Conservation (phyloP, 2,329 filamentous ascomycete genomes). For the Aquanectria penicillioides region DNA sequence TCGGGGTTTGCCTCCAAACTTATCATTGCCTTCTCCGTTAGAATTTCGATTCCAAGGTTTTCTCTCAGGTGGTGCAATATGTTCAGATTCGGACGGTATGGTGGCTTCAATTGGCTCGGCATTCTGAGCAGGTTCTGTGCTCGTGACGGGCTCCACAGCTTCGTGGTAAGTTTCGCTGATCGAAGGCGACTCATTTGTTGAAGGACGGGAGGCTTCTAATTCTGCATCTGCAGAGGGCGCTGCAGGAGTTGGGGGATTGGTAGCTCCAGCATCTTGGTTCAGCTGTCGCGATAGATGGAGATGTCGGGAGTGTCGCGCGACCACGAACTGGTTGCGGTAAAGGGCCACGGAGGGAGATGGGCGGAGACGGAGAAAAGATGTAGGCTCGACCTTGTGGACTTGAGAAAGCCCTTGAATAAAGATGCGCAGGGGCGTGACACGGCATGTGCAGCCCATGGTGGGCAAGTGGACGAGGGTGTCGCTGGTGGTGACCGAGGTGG, state of each 20-base stretch:
- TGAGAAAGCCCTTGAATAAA: slow-evolving; percentile 59
- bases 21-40: too few relatives aligned
- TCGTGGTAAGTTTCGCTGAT: not conserved
- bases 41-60: too few relatives aligned
- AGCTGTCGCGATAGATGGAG: slow-evolving; percentile 34
- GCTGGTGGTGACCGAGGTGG: slow-evolving; percentile 7
- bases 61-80: not conserved
- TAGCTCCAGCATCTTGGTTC: slow-evolving; percentile 28
- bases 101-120: not conserved
- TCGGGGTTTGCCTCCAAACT: not conserved
- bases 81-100: not conserved
- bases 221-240: slow-evolving; percentile 3
- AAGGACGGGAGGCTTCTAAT: too few relatives aligned
- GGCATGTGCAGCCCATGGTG: slow-evolving; percentile 61
- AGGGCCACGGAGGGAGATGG: slow-evolving; percentile 13
- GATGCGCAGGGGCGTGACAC: slow-evolving; percentile 55
- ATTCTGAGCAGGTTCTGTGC: not conserved
- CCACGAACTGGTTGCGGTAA: slow-evolving; percentile 25
- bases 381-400: slow-evolving; percentile 47
- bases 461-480: slow-evolving; percentile 14
- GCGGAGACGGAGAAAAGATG: slow-evolving; percentile 29
- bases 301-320: slow-evolving; percentile 35
- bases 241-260: not conserved
- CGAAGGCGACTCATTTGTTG: slow-evolving; percentile 3
- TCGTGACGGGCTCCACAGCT: not conserved